Percentiles rank a stretch among this genome's conserved stretches.
Evolutionary conservation across 2,329 filamentous ascomycete species (phyloP).

Genomic region (Fusarium nodosum): DNA sequence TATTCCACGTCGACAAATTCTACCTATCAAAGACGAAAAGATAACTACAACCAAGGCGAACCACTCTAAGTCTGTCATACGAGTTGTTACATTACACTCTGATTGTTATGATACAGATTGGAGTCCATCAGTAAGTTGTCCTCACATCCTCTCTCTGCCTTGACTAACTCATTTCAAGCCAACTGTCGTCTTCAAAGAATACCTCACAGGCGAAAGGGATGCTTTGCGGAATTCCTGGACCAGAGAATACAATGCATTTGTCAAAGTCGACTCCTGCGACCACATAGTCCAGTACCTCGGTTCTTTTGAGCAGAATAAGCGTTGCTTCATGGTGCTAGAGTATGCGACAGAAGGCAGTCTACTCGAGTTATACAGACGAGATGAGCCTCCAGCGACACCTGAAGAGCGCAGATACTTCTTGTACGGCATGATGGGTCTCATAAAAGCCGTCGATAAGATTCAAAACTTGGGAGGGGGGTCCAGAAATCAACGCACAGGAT

Average conservation of each 20-base stretch:
- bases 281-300: slow-evolving; percentile 31
- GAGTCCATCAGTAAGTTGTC: slow-evolving; percentile 1
- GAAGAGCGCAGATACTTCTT: slow-evolving; percentile 16
- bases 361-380: slow-evolving; percentile 2
- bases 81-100: slow-evolving; percentile 5
- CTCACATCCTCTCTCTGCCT: too few relatives aligned
- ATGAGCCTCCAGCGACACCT: neutral
- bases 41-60: neutral
- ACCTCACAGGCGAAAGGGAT: slow-evolving; percentile 4
- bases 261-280: slow-evolving; percentile 10
- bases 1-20: slow-evolving; percentile 12
- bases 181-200: slow-evolving; percentile 33
- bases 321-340: slow-evolving; percentile 25
- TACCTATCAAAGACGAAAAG: slow-evolving; percentile 16
- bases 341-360: slow-evolving; percentile 22
- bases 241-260: slow-evolving; percentile 13
- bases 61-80: slow-evolving; percentile 1
- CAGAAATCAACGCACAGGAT: neutral
- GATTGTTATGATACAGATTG: slow-evolving; percentile 13
- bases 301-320: slow-evolving; percentile 25
- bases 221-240: slow-evolving; percentile 12
- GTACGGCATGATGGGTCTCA: slow-evolving; percentile 12
- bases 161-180: slow-evolving; percentile 4
- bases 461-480: slow-evolving; percentile 14
- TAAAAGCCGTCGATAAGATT: slow-evolving; percentile 8